A percentile compares a stretch with the other conserved stretches of the same genome.
Evolutionary conservation across 768 basidiomycete genomes (phyloP).

Genomic region (Russula emetica): DNA sequence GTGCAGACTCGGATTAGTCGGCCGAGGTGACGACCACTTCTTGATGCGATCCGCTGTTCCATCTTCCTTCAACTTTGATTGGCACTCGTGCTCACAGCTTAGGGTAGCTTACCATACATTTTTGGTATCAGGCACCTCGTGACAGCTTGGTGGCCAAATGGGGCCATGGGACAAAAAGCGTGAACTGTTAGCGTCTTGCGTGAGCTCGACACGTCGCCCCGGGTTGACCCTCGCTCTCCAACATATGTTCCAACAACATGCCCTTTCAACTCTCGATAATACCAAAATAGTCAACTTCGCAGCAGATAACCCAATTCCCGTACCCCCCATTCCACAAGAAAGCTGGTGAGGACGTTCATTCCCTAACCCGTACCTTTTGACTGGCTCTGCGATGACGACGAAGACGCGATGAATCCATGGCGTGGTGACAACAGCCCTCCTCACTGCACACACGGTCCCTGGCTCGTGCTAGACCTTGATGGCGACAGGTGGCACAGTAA

Average conservation of each 20-base stretch:
- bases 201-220: too few species aligned
- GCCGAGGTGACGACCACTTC: too few species aligned
- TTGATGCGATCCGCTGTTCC: too few species aligned
- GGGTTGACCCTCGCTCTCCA: neutral
- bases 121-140: too few species aligned
- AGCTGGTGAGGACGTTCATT: constrained; percentile 29
- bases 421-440: neutral
- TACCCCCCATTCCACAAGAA: constrained; percentile 24
- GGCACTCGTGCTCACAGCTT: too few species aligned
- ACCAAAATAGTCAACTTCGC: constrained; percentile 64
- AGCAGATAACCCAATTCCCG: constrained; percentile 32
- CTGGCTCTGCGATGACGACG: constrained; percentile 37
- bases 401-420: neutral
- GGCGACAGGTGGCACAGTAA: neutral
- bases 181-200: too few species aligned
- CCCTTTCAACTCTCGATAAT: constrained; percentile 39
- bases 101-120: too few species aligned
- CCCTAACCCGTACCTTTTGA: constrained; percentile 24
- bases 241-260: neutral
- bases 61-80: too few species aligned
- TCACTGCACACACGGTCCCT: constrained; percentile 31
- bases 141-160: too few species aligned
- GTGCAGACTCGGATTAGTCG: too few species aligned
- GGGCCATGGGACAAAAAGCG: too few species aligned
- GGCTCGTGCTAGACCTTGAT: constrained; percentile 35